Conservation (phyloP, 495 filamentous ascomycete species). For the Beverwykella pulmonaria region DNA sequence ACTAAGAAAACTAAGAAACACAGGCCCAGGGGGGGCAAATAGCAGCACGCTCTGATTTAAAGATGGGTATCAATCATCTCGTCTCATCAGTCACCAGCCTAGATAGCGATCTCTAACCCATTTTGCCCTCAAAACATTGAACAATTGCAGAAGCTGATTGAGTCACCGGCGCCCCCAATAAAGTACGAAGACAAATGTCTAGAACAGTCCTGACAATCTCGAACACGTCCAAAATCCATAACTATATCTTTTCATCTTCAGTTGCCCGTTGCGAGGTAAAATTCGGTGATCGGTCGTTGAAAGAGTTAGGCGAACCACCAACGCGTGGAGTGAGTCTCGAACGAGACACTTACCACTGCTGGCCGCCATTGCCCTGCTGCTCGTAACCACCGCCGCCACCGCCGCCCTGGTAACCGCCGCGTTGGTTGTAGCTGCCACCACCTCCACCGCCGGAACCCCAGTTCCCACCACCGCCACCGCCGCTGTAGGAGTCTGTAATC, state of each 20-base stretch:
- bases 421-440: constrained; percentile 17
- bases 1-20: not conserved
- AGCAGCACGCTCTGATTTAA: constrained; percentile 30
- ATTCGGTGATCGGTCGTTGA: not conserved
- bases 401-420: constrained; percentile 23
- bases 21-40: not conserved
- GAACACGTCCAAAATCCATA: not conserved
- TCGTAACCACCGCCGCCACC: constrained; percentile 10
- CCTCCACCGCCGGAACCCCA: constrained; percentile 17
- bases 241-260: constrained; percentile 3
- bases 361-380: constrained; percentile 24
- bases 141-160: constrained; percentile 27
- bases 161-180: constrained; percentile 23
- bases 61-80: constrained; percentile 36
- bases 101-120: constrained; percentile 30
- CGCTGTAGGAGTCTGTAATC: constrained; percentile 15
- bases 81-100: constrained; percentile 24
- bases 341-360: constrained; percentile 29
- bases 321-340: constrained; percentile 3
- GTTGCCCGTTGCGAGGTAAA: constrained; percentile 3
- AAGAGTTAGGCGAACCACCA: not conserved
- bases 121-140: constrained; percentile 15
- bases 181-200: constrained; percentile 21
- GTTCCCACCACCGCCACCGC: constrained; percentile 20
- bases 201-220: constrained; percentile 14